A percentile compares a stretch with the other conserved stretches of the same genome.
Conservation (phyloP, 176 grass and related monocot genomes). For the Stipa capillata region DNA sequence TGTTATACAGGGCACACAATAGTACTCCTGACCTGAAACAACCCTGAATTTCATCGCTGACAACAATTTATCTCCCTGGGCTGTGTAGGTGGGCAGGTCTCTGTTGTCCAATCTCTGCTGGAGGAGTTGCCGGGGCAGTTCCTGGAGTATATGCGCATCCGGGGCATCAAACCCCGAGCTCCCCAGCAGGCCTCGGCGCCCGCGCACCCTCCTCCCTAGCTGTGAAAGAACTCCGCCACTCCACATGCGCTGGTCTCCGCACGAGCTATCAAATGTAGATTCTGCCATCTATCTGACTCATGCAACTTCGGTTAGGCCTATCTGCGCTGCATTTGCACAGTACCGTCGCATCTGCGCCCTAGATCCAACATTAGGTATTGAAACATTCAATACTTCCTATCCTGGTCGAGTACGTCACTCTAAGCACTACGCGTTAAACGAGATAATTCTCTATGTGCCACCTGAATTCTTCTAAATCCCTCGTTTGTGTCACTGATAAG, state of each 20-base stretch:
- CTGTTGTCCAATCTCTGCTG: slow-evolving; percentile 75
- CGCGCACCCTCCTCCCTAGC: no score
- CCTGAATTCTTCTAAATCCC: no score
- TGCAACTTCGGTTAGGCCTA: not conserved
- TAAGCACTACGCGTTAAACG: not conserved
- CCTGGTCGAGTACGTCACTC: not conserved
- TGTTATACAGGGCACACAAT: not conserved
- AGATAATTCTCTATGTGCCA: no score
- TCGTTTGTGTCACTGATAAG: no score
- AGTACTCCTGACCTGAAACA: not conserved
- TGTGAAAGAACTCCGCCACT: no score
- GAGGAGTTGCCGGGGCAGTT: slow-evolving; percentile 91
- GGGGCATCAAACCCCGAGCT: slow-evolving; percentile 53
- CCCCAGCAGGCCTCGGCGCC: not conserved
- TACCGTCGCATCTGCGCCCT: not conserved
- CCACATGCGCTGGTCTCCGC: not conserved
- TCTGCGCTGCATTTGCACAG: not conserved
- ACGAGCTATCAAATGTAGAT: slow-evolving; percentile 7
- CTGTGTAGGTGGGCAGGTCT: slow-evolving; percentile 56
- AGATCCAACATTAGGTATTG: not conserved
- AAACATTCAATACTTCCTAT: not conserved
- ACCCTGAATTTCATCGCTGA: slow-evolving; percentile 28
- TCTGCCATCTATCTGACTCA: not conserved
- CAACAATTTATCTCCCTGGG: slow-evolving; percentile 43
- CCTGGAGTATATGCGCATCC: slow-evolving; percentile 63